Base-by-base conservation (phyloP, 768 basidiomycete genomes). In the Naganishia vaughanmartiniae region DNA sequence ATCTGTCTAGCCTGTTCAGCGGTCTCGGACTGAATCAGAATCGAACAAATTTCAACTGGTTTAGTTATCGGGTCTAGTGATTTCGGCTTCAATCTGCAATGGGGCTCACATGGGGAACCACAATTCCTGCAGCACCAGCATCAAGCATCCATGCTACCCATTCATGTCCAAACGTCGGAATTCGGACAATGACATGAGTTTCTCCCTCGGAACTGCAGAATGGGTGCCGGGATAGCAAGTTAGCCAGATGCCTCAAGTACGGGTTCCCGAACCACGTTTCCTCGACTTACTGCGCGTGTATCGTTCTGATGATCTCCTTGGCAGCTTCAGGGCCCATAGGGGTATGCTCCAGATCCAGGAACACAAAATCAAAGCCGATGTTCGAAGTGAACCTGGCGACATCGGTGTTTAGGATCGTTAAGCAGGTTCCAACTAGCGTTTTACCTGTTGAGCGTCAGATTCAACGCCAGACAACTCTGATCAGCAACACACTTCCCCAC, bases 81-180 rank as follows among this genome's bases (percentile, higher is more conserved):
- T 42, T 42, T 31, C 31, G 63, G 33, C 28, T 24, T 30, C 24
- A 48, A 45, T 15, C 42, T 34, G 45, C 28, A 31, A 21, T 21
- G 39, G 15, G 31, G 58, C 65, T 31, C 30, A 54, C 48, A 28
- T 51, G 65, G n/a, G 65, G 65, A 34, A 66, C 46, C 9, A 66
- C 53, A 48, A 66, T 39, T 15, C 30, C 65, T 42, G 65, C 65
- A n/a, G 65, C 65, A 54, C 65, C 65, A 14, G 65, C 65, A 39
- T 66, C 65, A 7, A 66, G 30, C 34, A 54, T 34, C 65, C 65
- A 66, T n/a, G 65, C 53, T 34, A 66, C 65, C 65, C 65, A 66
- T 54, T 66, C 65, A 28, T 66, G 65, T 24, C 65, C 53, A 66
- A 51, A 66, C 4, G 65, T 66, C n/a, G 65, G 65, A 53, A 66